phyloP scores from a whole-genome alignment of 2,329 filamentous ascomycete genomes.

The Nothophoma quercina region DNA sequence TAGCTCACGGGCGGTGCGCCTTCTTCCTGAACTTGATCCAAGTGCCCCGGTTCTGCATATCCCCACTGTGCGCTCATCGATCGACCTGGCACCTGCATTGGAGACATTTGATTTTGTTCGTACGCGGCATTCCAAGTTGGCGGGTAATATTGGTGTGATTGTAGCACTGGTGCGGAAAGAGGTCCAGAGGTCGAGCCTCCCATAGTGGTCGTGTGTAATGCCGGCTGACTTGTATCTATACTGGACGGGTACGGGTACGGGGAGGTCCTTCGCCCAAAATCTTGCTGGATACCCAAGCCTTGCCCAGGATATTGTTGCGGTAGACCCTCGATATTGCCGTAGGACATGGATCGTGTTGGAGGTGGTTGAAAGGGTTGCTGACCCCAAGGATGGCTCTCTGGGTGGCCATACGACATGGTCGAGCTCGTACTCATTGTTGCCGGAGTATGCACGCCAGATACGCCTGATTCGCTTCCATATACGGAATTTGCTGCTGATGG shows the following conservation, averaged over 20 bases:
- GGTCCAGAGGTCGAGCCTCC: conserved; percentile 38
- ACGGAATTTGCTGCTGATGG: conserved; percentile 44
- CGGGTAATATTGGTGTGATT: conserved; percentile 42
- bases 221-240: conserved; percentile 43
- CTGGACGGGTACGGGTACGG: conserved; percentile 44
- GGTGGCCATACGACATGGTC: conserved; percentile 46
- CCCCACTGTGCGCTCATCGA: conserved; percentile 49
- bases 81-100: conserved; percentile 39
- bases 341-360: conserved; percentile 50
- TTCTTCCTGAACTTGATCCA: conserved; percentile 49
- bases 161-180: conserved; percentile 45
- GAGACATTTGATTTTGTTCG: conserved; percentile 33
- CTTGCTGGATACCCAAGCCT: conserved; percentile 42
- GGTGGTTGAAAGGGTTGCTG: conserved; percentile 42
- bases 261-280: conserved; percentile 43
- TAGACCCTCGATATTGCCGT: conserved; percentile 49
- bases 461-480: conserved; percentile 47
- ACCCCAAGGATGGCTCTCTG: conserved; percentile 41
- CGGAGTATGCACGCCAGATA: conserved; percentile 45
- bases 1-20: conserved; percentile 39
- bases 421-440: conserved; percentile 47
- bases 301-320: conserved; percentile 42
- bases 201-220: conserved; percentile 34
- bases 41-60: conserved; percentile 40
- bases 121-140: conserved; percentile 44